Base-by-base conservation (phyloP, 2,329 filamentous ascomycete species). In the Zymoseptoria brevis region DNA sequence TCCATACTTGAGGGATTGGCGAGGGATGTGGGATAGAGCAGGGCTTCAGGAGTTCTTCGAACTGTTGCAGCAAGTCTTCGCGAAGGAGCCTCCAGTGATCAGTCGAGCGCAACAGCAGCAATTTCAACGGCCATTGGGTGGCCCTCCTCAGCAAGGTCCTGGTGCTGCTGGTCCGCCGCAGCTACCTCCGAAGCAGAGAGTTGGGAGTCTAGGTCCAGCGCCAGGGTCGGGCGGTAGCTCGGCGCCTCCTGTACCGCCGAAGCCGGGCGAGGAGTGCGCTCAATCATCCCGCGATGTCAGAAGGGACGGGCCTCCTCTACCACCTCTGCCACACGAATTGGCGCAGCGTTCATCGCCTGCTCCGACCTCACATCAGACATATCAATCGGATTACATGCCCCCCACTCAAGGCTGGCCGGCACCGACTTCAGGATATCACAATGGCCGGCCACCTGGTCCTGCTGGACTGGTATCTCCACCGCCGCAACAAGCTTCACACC, bases 1-100 rank as follows among this genome's bases (percentile, higher is more conserved):
- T 73, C 94, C 94, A 45, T 99, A 97, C 73, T 79, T 99, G 53
- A 89, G 90, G 30, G 87, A 90, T 62, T 99, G 94, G 94, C 79
- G 82, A 30, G 86, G 90, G 65, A 93, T 89, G 67, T 94, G 89
- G 88, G 90, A 96, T 83, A 54, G 69, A 82, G 90, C 93, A 0
- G 92, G 86, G 30, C 78, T 96, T 2, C 77, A 88, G 50, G 91
- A 96, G 70, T 90, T 97, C 59, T 76, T 97, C 2, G 85, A 84
- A 16, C 88, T 96, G 26, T 76, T 99, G 3, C 83, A 88, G 65
- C 90, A 94, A 57, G 81, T 97, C 21, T 99, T 99, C 71, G 87
- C 91, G 45, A 96, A 95, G 75, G 94, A 99, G 69, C 94, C 94
- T 8, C 94, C 94, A 0, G 89, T 97, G 3, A 85, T 94, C 61